Percentiles rank a stretch among this genome's conserved stretches.
phyloP scores from a whole-genome alignment of 306 rosid genomes.

The Crataegus laevigata region DNA sequence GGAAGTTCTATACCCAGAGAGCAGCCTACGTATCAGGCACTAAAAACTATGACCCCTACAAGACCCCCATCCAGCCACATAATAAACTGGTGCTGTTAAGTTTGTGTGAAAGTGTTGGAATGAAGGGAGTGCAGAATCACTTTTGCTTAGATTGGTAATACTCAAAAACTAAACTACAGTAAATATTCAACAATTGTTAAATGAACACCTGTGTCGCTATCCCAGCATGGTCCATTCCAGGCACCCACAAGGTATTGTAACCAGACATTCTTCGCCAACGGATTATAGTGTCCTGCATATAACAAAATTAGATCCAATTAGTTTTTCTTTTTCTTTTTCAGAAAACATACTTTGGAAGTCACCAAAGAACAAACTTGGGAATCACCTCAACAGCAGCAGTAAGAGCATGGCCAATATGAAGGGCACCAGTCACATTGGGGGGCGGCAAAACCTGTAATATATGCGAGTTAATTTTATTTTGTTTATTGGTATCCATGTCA shows the following conservation, averaged over 20 bases:
- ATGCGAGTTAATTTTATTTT: background rate
- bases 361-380: conserved; percentile 1
- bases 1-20: too few species aligned
- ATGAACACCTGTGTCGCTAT: conserved; percentile 86
- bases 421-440: conserved; percentile 94
- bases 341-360: background rate
- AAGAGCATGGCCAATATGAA: conserved; percentile 95
- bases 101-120: background rate
- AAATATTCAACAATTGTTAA: background rate
- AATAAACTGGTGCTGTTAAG: background rate
- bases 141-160: background rate
- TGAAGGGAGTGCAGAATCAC: background rate
- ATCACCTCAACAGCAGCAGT: conserved; percentile 86
- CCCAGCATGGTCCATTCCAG: conserved; percentile 98
- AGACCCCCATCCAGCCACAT: background rate
- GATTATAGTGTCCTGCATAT: conserved; percentile 77
- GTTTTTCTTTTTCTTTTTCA: background rate
- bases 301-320: conserved; percentile 11
- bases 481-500: background rate
- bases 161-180: background rate
- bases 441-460: conserved; percentile 83
- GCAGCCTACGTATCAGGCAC: background rate
- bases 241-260: conserved; percentile 91
- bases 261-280: conserved; percentile 97
- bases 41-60: background rate